Evolutionary conservation across 2,329 filamentous ascomycete genomes (phyloP).

Genomic region (Chalaropsis ovoidea): DNA sequence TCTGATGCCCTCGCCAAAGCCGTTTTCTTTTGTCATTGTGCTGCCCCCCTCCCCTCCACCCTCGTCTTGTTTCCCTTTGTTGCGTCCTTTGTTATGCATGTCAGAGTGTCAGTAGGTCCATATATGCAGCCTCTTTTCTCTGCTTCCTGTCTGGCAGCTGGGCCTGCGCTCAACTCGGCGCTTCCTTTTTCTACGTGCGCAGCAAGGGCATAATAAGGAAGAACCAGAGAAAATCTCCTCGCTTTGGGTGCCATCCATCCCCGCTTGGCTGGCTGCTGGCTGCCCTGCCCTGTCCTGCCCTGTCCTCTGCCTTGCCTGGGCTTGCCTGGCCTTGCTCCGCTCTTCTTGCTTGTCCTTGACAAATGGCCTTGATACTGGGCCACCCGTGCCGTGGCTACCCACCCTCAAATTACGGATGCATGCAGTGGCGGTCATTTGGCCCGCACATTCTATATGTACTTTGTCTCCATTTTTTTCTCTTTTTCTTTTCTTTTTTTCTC

Average conservation of each 20-base stretch:
- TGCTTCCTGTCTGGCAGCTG: not conserved
- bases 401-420: not conserved
- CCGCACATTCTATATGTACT: not conserved
- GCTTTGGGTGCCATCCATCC: not conserved
- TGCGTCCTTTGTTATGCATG: conserved; percentile 11
- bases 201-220: not conserved
- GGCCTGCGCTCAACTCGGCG: not conserved
- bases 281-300: no score
- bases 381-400: not conserved
- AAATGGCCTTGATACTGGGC: not conserved
- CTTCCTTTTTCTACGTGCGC: not conserved
- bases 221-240: not conserved
- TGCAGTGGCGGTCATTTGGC: not conserved
- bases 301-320: no score
- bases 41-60: no score
- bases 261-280: not conserved
- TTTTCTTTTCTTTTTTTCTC: not conserved
- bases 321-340: not conserved
- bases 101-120: conserved; percentile 9
- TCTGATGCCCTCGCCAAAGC: not conserved
- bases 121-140: conserved; percentile 14
- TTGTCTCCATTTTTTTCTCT: not conserved
- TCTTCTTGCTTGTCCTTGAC: not conserved
- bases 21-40: no score
- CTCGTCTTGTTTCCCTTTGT: not conserved